These are phyloP conservation scores for Zymoseptoria tritici DNA, from an alignment of 2,329 filamentous ascomycete species.

Conservation along the genomic window DNA sequence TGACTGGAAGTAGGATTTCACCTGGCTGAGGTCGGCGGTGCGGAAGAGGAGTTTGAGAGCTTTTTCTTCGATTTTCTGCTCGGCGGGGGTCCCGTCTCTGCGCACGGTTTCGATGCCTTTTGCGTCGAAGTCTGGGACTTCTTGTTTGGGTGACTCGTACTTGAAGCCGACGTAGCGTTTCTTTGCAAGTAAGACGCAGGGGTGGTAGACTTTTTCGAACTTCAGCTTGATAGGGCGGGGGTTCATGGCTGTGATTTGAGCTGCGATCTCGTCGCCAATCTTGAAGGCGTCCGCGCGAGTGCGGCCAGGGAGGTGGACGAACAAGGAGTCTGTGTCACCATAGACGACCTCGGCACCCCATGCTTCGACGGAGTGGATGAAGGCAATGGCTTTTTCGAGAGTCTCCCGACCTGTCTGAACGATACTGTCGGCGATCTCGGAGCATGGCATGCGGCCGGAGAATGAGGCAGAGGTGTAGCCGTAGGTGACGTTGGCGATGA, in stretches of 20 bases:
- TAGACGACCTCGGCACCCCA: constrained; percentile 98
- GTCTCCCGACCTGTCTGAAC: constrained; percentile 94
- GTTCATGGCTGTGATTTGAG: constrained; percentile 79
- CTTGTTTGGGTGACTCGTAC: constrained; percentile 72
- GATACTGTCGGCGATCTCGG: constrained; percentile 96
- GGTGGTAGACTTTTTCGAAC: constrained; percentile 97
- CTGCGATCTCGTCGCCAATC: constrained; percentile 86
- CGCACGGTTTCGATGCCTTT: constrained; percentile 98
- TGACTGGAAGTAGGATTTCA: constrained; percentile 82
- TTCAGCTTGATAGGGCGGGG: constrained; percentile 90
- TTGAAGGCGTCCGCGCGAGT: constrained; percentile 83
- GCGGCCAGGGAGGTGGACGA: constrained; percentile 80
- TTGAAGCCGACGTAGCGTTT: constrained; percentile 98
- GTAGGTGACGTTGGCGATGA: constrained; percentile 98
- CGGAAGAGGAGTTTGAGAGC: constrained; percentile 83
- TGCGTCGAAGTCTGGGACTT: constrained; percentile 82
- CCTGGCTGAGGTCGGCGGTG: constrained; percentile 77
- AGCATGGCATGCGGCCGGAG: constrained; percentile 94
- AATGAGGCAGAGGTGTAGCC: constrained; percentile 96
- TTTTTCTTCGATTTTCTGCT: constrained; percentile 95
- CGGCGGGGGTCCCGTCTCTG: constrained; percentile 85
- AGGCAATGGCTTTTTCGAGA: constrained; percentile 82
- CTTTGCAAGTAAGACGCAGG: constrained; percentile 88
- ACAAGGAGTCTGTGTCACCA: constrained; percentile 92
- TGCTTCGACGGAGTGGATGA: constrained; percentile 77